phyloP scores from a whole-genome alignment of 768 basidiomycete species.

The Obba rivulosa region DNA sequence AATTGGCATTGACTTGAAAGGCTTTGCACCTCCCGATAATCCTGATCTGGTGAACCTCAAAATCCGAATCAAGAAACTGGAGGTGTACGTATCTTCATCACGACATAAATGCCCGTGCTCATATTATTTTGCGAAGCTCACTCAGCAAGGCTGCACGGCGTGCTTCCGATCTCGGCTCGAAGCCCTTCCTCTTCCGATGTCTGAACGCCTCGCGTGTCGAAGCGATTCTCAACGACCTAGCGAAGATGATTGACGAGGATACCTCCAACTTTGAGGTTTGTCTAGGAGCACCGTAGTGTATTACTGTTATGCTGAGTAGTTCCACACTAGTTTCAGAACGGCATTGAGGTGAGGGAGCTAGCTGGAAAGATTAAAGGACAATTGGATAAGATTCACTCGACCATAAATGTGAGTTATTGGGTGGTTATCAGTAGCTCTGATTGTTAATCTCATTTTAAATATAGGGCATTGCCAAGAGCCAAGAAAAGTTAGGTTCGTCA shows the following conservation, averaged over 20 bases:
- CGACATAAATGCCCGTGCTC: neutral
- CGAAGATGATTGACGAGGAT: no score
- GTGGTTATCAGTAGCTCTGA: neutral
- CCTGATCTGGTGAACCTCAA: neutral
- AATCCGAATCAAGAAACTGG: neutral
- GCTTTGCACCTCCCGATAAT: neutral
- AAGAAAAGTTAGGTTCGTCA: neutral
- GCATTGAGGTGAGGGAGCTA: no score
- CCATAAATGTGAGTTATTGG: neutral
- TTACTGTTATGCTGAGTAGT: no score
- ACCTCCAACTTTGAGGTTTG: no score
- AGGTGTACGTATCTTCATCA: neutral
- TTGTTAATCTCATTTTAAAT: neutral
- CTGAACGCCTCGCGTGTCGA: no score
- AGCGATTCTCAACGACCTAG: no score
- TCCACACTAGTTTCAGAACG: no score
- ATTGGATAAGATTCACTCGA: neutral
- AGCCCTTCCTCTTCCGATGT: no score
- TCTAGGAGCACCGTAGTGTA: no score
- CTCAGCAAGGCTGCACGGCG: no score
- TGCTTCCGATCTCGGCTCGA: no score
- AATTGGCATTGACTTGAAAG: neutral
- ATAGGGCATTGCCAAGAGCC: neutral
- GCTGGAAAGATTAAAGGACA: no score
- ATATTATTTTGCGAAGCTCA: neutral